phyloP scores from a whole-genome alignment of 176 grass and related monocot genomes.

The Eleusine indica region DNA sequence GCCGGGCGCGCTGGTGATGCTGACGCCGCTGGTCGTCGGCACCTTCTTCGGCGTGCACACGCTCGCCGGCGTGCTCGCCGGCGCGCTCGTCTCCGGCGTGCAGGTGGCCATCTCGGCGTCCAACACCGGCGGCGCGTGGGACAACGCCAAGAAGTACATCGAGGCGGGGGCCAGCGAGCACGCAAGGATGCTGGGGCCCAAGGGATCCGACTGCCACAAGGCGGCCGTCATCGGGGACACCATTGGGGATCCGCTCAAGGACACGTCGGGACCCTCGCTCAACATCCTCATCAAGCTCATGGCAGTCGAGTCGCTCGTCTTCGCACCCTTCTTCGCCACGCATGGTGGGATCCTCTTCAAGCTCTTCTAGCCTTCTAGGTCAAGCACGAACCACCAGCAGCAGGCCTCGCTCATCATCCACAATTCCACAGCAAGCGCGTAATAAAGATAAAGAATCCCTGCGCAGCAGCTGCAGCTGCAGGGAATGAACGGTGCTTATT shows the following conservation, averaged over 20 bases:
- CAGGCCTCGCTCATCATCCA: not conserved
- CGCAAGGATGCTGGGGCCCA: conserved; percentile 48
- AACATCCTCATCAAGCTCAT: conserved; percentile 77
- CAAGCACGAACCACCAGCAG: too few species aligned
- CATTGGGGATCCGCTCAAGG: conserved; percentile 58
- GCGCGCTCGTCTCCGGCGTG: conserved; percentile 51
- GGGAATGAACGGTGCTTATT: too few species aligned
- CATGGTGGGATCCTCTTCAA: conserved; percentile 59
- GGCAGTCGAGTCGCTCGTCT: conserved; percentile 61
- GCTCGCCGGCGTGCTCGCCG: conserved; percentile 52
- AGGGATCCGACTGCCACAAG: conserved; percentile 53
- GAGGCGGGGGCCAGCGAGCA: conserved; percentile 61
- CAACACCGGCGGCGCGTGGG: conserved; percentile 58
- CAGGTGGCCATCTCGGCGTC: conserved; percentile 63
- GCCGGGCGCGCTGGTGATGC: conserved; percentile 58
- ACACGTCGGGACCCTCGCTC: conserved; percentile 58
- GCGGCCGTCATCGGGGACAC: conserved; percentile 61
- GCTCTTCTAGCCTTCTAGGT: conserved; percentile 35
- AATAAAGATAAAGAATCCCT: too few species aligned
- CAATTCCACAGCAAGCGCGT: too few species aligned
- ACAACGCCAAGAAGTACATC: conserved; percentile 71
- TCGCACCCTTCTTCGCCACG: conserved; percentile 54
- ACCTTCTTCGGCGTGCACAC: conserved; percentile 56
- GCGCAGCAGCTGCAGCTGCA: too few species aligned
- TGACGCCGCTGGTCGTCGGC: conserved; percentile 53